These are phyloP conservation scores for Penicillium polonicum DNA, from an alignment of 2,329 filamentous ascomycete genomes.

Conservation along the genomic window DNA sequence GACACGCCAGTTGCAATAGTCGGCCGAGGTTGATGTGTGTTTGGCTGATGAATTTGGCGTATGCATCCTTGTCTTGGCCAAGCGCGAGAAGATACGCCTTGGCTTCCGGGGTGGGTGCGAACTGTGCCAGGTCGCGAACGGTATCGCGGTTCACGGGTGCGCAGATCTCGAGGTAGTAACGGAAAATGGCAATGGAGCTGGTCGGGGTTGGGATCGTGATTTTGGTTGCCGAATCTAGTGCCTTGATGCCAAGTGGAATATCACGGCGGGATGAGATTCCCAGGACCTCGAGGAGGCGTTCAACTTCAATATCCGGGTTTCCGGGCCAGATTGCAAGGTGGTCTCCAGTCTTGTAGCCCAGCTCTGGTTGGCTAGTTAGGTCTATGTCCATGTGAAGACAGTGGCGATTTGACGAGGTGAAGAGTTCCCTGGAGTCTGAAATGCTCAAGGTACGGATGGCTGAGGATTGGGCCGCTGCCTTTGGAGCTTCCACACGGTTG, in stretches of 20 bases:
- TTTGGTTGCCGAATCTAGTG: constrained; percentile 64
- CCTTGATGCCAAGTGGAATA: constrained; percentile 55
- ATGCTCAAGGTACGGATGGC: constrained; percentile 85
- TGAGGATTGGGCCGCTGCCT: constrained; percentile 64
- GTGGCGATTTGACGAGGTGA: constrained; percentile 75
- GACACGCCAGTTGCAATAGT: constrained; percentile 57
- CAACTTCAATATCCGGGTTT: constrained; percentile 81
- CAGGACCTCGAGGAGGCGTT: constrained; percentile 72
- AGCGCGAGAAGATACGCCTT: constrained; percentile 81
- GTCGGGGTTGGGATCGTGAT: constrained; percentile 89
- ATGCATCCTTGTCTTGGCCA: constrained; percentile 81
- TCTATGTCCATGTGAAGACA: constrained; percentile 90
- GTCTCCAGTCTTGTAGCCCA: constrained; percentile 90
- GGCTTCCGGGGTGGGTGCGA: constrained; percentile 70
- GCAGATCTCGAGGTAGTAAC: constrained; percentile 91
- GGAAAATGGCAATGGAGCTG: constrained; percentile 78
- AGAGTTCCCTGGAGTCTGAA: constrained; percentile 74
- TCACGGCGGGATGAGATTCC: constrained; percentile 52
- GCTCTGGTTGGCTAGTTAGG: constrained; percentile 70
- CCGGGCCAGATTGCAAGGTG: constrained; percentile 91
- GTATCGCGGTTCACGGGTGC: constrained; percentile 91
- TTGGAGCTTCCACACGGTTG: constrained; percentile 72
- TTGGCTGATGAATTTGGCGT: constrained; percentile 71
- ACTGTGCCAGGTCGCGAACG: constrained; percentile 74
- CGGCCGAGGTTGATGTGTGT: constrained; percentile 66